Base-by-base conservation (phyloP, 2,329 filamentous ascomycete species). In the Penicillium sp. region DNA sequence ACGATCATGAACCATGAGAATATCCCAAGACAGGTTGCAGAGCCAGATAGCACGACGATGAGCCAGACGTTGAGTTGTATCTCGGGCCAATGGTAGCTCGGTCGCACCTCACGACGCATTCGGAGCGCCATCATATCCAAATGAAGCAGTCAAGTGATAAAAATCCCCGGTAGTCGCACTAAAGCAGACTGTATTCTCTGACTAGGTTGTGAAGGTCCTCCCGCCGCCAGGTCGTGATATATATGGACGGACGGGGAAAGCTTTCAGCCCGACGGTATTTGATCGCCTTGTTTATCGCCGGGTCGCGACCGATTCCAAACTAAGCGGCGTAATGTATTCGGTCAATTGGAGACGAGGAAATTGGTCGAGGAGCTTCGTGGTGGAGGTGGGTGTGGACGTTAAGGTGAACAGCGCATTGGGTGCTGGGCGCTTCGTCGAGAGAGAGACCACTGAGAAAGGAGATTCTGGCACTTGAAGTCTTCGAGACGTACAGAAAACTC, bases 21-120 rank as follows among this genome's bases (percentile, higher is more conserved):
- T 36, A 87, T 78, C 7, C 84, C 84, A 2, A 86, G 71, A 48
- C 84, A 79, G 46, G 79, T 79, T 21, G 80, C 77, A 9, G 82
- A 82, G 2, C 80, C 79, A 1, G 78, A 80, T 13, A 86, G 75
- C 67, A 86, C 84, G 59, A 85, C 74, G 60, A 86, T 80, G 46
- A 83, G 80, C 84, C 84, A 87, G 62, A 85, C 70, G 63, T 86
- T 86, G 58, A 87, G 77, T 62, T 86, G 83, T 42, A 82, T 74
- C 68, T 86, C 83, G 2, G 84, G 84, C 84, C 84, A 87, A 72
- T 79, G 81, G 73, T 86, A 86, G 62, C 79, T 71, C 17, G 74
- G 71, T 24, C 68, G 69, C 4, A 57, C 54, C 52, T 69, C 66
- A 40, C 65, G 66, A 51, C 70, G 62, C 49, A 64, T 52, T 34